These are phyloP conservation scores for Eucalyptus urophylla DNA, from an alignment of 345 rosid species.

Conservation along the genomic window DNA sequence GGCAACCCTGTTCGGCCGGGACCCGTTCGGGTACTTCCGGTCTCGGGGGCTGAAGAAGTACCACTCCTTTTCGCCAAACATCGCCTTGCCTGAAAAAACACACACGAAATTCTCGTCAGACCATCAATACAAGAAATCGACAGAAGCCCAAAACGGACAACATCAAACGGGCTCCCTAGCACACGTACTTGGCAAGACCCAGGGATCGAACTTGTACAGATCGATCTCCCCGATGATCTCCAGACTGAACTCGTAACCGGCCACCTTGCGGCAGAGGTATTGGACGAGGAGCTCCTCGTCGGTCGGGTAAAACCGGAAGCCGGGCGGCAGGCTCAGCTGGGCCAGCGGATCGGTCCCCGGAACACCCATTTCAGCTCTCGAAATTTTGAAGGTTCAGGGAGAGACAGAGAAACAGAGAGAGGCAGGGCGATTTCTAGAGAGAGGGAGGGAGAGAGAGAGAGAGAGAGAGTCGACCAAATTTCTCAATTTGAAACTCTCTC, in stretches of 20 bases:
- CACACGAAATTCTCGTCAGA: background rate
- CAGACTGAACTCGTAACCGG: slow-evolving; percentile 61
- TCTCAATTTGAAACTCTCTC: background rate
- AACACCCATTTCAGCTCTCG: slow-evolving; percentile 39
- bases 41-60: slow-evolving; percentile 93
- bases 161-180: background rate
- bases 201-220: slow-evolving; percentile 87
- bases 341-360: slow-evolving; percentile 58
- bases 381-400: background rate
- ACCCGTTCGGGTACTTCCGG: slow-evolving; percentile 89
- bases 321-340: slow-evolving; percentile 87
- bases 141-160: too few species aligned
- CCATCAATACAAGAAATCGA: background rate
- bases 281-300: slow-evolving; percentile 94
- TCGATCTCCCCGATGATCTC: slow-evolving; percentile 79
- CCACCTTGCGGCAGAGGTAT: slow-evolving; percentile 72
- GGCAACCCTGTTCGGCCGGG: slow-evolving; percentile 88
- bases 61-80: slow-evolving; percentile 95
- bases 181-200: slow-evolving; percentile 72
- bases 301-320: slow-evolving; percentile 90
- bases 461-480: background rate
- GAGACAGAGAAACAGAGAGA: background rate
- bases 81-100: slow-evolving; percentile 51
- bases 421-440: background rate
- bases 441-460: background rate